phyloP scores from a whole-genome alignment of 2,329 filamentous ascomycete genomes.

The Trichoderma simmonsii region DNA sequence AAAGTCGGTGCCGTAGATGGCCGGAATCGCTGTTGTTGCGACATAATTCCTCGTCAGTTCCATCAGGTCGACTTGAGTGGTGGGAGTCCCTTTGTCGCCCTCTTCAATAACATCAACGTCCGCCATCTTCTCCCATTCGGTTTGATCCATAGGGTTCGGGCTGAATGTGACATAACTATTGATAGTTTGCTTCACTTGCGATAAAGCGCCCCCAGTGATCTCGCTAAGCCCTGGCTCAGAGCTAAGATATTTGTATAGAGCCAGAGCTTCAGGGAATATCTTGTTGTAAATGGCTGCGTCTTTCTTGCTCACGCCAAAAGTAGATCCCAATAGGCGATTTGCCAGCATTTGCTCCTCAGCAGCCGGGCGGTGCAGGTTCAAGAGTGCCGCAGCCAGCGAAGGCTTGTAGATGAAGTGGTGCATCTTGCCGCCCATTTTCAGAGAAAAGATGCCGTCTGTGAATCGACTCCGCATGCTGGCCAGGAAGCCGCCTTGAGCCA shows the following conservation, averaged over 20 bases:
- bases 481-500: conserved; percentile 32
- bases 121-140: conserved; percentile 38
- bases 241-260: conserved; percentile 28
- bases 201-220: conserved; percentile 21
- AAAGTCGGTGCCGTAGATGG: conserved; percentile 41
- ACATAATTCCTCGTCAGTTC: conserved; percentile 37
- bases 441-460: conserved; percentile 35
- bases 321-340: conserved; percentile 29
- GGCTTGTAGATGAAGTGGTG: conserved; percentile 37
- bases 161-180: conserved; percentile 40
- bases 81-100: conserved; percentile 24
- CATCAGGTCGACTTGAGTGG: conserved; percentile 35
- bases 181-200: conserved; percentile 30
- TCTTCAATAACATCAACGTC: conserved; percentile 32
- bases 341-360: conserved; percentile 29
- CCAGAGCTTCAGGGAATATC: conserved; percentile 29
- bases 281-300: conserved; percentile 33
- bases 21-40: conserved; percentile 33
- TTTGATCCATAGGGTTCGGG: conserved; percentile 36
- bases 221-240: conserved; percentile 28
- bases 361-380: conserved; percentile 29
- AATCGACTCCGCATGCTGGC: conserved; percentile 31
- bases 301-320: conserved; percentile 33
- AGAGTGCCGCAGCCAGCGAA: conserved; percentile 28
- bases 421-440: conserved; percentile 32